phyloP scores from a whole-genome alignment of 768 basidiomycete genomes.

The Kwoniella newhampshirensis region DNA sequence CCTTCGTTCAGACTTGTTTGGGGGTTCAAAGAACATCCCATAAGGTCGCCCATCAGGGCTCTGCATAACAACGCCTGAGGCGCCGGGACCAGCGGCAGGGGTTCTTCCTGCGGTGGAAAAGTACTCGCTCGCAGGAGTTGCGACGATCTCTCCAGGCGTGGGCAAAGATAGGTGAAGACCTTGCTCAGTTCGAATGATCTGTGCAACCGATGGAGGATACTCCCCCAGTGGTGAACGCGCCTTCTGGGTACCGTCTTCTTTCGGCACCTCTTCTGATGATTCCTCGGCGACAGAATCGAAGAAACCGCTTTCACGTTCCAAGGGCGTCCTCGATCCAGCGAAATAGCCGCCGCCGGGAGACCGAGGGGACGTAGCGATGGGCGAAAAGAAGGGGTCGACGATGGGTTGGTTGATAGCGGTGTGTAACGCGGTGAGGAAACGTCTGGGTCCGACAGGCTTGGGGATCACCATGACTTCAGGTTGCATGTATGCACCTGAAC shows the following conservation, averaged over 20 bases:
- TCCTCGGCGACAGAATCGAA: constrained; percentile 41
- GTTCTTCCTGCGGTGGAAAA: constrained; percentile 64
- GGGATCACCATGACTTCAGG: constrained; percentile 96
- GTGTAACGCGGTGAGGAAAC: constrained; percentile 86
- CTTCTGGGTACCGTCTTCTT: constrained; percentile 16
- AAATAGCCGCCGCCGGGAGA: constrained; percentile 66
- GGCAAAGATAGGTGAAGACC: constrained; percentile 36
- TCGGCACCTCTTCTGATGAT: constrained; percentile 8
- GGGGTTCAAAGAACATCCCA: constrained; percentile 94
- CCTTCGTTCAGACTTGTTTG: constrained; percentile 31
- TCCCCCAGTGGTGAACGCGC: constrained; percentile 32
- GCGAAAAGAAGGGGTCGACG: constrained; percentile 86
- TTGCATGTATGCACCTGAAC: constrained; percentile 47
- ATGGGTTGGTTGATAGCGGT: constrained; percentile 81
- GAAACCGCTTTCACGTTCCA: constrained; percentile 23
- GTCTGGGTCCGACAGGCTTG: constrained; percentile 92
- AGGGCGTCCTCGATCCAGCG: constrained; percentile 39
- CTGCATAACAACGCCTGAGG: constrained; percentile 82
- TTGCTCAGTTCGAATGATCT: constrained; percentile 25
- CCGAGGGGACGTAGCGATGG: constrained; percentile 89
- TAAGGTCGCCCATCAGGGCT: constrained; percentile 89
- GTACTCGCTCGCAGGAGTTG: constrained; percentile 62
- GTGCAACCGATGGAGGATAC: constrained; percentile 28
- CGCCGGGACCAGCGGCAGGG: constrained; percentile 60
- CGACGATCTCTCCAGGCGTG: constrained; percentile 44